phyloP scores from a whole-genome alignment of 2,329 filamentous ascomycete species.

The Trichophyton simii region DNA sequence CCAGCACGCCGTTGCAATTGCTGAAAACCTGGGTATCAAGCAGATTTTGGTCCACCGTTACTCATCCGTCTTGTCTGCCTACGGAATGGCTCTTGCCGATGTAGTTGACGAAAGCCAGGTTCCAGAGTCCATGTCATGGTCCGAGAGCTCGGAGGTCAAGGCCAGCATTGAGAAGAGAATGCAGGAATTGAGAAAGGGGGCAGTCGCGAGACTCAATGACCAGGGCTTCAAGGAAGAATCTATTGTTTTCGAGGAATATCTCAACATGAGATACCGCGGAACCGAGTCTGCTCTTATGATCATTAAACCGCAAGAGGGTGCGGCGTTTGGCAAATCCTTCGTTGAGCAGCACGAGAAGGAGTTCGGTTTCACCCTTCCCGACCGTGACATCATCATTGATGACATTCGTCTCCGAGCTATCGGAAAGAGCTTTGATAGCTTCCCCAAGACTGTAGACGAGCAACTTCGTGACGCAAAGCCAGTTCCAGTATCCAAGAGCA shows the following conservation, averaged over 20 bases:
- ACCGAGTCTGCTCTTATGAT: constrained; percentile 90
- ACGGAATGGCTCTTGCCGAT: constrained; percentile 82
- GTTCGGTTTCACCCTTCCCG: constrained; percentile 78
- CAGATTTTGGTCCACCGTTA: constrained; percentile 78
- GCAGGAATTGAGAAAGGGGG: constrained; percentile 65
- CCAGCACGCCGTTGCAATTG: constrained; percentile 85
- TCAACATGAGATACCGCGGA: constrained; percentile 85
- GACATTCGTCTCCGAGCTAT: constrained; percentile 82
- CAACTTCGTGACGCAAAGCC: constrained; percentile 60
- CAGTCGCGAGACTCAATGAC: constrained; percentile 51
- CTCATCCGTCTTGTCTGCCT: constrained; percentile 78
- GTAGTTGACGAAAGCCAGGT: constrained; percentile 76
- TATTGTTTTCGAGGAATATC: constrained; percentile 78
- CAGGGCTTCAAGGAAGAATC: constrained; percentile 68
- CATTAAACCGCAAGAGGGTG: constrained; percentile 58
- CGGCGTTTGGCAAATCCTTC: constrained; percentile 77
- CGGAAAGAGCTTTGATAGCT: constrained; percentile 70
- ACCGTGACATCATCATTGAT: constrained; percentile 79
- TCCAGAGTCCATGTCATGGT: constrained; percentile 47
- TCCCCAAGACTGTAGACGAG: constrained; percentile 71
- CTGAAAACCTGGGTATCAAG: constrained; percentile 63
- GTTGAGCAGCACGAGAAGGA: constrained; percentile 80
- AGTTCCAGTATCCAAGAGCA: constrained; percentile 46
- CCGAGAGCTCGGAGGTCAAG: constrained; percentile 45
- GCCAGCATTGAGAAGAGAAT: constrained; percentile 60